Evolutionary conservation across 2,329 filamentous ascomycete species (phyloP), one percentile per base, ranked within the genome.

Genomic region (Colletotrichum cordylinicola): DNA sequence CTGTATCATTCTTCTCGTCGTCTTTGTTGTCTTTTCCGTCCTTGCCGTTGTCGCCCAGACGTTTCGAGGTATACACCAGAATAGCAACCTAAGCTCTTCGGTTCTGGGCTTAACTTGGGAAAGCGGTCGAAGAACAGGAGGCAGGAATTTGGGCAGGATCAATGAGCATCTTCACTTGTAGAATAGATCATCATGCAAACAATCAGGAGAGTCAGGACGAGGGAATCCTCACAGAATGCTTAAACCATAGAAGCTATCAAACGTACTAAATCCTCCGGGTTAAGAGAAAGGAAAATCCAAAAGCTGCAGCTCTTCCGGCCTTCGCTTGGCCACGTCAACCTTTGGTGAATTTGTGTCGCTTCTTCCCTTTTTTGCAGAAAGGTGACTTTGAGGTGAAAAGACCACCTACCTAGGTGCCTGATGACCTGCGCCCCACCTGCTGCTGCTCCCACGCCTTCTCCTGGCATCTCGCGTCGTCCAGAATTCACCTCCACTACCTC

Each of bases 311-410:
- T 48, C 9, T 10, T 48, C 3, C 3, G 6, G 43, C 6, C 43
- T 48, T 48, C 43, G 2, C 18, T 7, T 4, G 1, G 18, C 0
- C n/a, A 0, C 21, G 3, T 2, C 43, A 48, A 48, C 16, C 0
- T 21, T 48, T 13, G n/a, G n/a, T 48, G 10, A 7, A 13, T 21
- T 7, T 8, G 3, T 13, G n/a, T 48, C n/a, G 10, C 21, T 48
- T 10, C 43, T 48, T 48, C 43, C 43, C 18, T 21, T 13, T 48
- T 7, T 13, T 48, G 4, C 43, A 13, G 18, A 7, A 0, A n/a
- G 39, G 0, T n/a, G 18, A 48, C 18, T 1, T 48, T 48, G 39
- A 6, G 10, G 43, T 48, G 43, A 48, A 0, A 10, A n/a, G n/a
- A 21, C 43, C 6, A n/a, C 16, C 37, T 43, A 10, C 16, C 8